Base-by-base conservation (phyloP, 2,329 filamentous ascomycete species). In the Knoxdaviesia proteae region DNA sequence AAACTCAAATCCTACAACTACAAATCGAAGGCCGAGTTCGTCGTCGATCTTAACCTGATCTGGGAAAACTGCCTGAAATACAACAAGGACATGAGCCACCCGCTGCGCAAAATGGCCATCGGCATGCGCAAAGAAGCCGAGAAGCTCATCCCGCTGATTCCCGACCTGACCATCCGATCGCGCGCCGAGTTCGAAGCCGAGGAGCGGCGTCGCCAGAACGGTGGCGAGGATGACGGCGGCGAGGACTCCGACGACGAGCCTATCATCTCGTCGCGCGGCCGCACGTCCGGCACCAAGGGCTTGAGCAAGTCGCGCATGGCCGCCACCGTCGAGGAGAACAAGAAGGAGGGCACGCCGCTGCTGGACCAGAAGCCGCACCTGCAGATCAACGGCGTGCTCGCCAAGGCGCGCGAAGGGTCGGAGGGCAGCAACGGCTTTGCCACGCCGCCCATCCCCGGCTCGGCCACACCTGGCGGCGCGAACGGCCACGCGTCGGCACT, bases 91-190 rank as follows among this genome's bases (percentile, higher is more conserved):
- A 79, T 84, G 51, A 77, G 77, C 47, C 86, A 94, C 54, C 84
- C 83, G 31, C 66, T 96, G 41, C 75, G 90, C 38, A 86, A 90
- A 55, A 92, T 94, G 68, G 90, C 90, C 8, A 77, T 93, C 46
- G 83, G 86, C 49, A 96, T 98, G 90, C 77, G 86, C 50, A 96
- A 90, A 56, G 87, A 96, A 61, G 93, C 90, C 1, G 88, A 96
- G 61, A 96, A 94, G 59, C 72, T 98, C 37, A 87, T 94, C 9
- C 87, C 87, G 5, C 64, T 96, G 36, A 98, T 98, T 47, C 90
- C 90, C 0, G 90, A 98, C 49, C 80, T 98, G 49, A 71, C 78
- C 30, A 84, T 98, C 48, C 74, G 86, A 49, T 84, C 93, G 49
- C 80, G 90, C 47, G 90, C 87, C 11, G 90, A 96, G 56, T 86